Conservation (phyloP, 1,284 basidiomycete species). For the Marasmius fiardii region DNA sequence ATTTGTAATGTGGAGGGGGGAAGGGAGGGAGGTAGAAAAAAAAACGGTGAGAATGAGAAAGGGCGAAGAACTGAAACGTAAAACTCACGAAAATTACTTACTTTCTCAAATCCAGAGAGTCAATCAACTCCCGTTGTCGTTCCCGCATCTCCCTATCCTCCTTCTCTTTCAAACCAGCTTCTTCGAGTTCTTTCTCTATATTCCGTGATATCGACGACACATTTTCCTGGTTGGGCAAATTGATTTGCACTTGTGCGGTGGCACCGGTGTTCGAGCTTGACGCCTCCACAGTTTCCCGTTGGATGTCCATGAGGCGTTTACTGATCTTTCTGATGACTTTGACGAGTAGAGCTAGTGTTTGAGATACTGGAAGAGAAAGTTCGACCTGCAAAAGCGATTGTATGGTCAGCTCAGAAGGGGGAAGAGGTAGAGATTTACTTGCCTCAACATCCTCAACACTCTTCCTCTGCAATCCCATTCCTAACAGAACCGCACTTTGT, state of each 20-base stretch:
- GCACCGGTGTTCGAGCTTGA: slow-evolving; percentile 35
- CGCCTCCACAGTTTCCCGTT: slow-evolving; percentile 67
- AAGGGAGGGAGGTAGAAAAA: slow-evolving; percentile 16
- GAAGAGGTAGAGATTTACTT: slow-evolving; percentile 21
- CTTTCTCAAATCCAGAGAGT: slow-evolving; percentile 82
- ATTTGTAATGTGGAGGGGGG: too few relatives aligned
- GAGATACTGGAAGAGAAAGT: slow-evolving; percentile 81
- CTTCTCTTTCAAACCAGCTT: slow-evolving; percentile 56
- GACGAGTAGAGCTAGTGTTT: slow-evolving; percentile 88
- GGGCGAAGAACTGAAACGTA: slow-evolving; percentile 4
- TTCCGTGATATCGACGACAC: slow-evolving; percentile 54
- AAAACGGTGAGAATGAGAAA: slow-evolving; percentile 6
- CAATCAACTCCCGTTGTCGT: slow-evolving; percentile 82
- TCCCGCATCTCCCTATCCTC: slow-evolving; percentile 49
- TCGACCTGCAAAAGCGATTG: slow-evolving; percentile 55
- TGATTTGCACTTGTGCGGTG: slow-evolving; percentile 2
- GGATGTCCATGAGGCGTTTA: slow-evolving; percentile 77
- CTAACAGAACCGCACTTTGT: slow-evolving; percentile 86
- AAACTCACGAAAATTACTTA: slow-evolving; percentile 37
- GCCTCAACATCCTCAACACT: slow-evolving; percentile 88
- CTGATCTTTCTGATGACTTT: slow-evolving; percentile 89
- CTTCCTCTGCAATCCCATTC: slow-evolving; percentile 91
- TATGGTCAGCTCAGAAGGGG: neutral
- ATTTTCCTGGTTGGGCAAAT: slow-evolving; percentile 17
- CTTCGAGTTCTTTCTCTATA: slow-evolving; percentile 65